Base-by-base conservation (phyloP, 1,284 basidiomycete species). In the Uromyces viciae-fabae region DNA sequence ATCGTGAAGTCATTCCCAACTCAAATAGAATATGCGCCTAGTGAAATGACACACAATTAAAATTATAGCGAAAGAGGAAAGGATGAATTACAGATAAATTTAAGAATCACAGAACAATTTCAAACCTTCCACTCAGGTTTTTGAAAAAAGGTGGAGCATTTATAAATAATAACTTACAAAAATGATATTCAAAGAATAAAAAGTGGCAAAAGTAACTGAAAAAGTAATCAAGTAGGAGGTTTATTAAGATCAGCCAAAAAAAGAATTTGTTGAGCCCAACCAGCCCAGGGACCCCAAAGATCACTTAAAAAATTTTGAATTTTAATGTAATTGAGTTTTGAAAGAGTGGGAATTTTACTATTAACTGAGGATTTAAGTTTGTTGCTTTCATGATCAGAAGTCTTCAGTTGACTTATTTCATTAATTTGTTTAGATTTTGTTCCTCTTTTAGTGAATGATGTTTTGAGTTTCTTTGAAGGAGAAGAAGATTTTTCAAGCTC, bases 221-320 rank as follows among this genome's bases (percentile, higher is more conserved):
- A n/a, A n/a, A n/a, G n/a, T n/a, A n/a, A n/a, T 49, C 46, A 68
- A 68, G n/a, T 43, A 1, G 64, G 64, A 42, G 64, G 28, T 28
- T 68, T 68, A 42, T 52, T 69, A n/a, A 87, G 81, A 81, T 87
- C 86, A 28, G 85, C 84, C 2, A 86, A 86, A 78, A 87, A 87
- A 84, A 87, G 85, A 62, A 95, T 94, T 1, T 93, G 92, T 86
- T 98, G 95, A 0, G 92, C 92, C 94, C 94, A 96, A 5, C 95
- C 95, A 5, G 94, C 94, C 85, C 92, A 91, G 0, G 91, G 88
- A 31, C 84, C 85, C 76, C 68, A 80, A 38, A 72, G 36, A 9
- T 31, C 25, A 3, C 22, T 9, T 5, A 80, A 73, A 5, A 46
- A 49, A 3, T 42, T 3, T 64, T 80, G 66, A 17, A 80, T 64